Percentiles rank a stretch among this genome's conserved stretches.
phyloP scores from a whole-genome alignment of 495 filamentous ascomycete species.

The Geoglossum glabrum region DNA sequence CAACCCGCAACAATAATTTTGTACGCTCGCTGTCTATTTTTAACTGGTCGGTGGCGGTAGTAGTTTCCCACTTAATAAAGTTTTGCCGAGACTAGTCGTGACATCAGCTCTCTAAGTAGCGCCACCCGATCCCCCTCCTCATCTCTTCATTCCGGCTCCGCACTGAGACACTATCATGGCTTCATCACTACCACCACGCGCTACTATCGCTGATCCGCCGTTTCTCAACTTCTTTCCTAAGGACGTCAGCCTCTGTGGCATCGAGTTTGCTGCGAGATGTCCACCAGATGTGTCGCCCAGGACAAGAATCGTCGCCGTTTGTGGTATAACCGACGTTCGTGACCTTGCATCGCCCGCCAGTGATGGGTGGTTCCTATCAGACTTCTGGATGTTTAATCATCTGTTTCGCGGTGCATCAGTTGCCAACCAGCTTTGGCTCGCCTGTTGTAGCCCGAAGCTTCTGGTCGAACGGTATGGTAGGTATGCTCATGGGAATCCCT shows the following conservation, averaged over 20 bases:
- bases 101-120: too few species aligned
- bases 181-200: not conserved
- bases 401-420: slow-evolving; percentile 9
- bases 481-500: slow-evolving; percentile 13
- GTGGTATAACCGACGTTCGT: slow-evolving; percentile 8
- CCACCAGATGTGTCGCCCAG: slow-evolving; percentile 5
- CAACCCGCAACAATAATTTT: too few species aligned
- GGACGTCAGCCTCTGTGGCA: not conserved
- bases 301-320: slow-evolving; percentile 13
- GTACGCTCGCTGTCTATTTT: too few species aligned
- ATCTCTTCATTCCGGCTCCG: too few species aligned
- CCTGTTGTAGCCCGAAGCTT: slow-evolving; percentile 8
- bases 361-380: slow-evolving; percentile 14
- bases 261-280: not conserved
- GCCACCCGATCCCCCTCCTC: too few species aligned
- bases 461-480: slow-evolving; percentile 9
- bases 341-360: slow-evolving; percentile 5
- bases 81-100: too few species aligned
- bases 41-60: too few species aligned
- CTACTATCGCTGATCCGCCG: not conserved
- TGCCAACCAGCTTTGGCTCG: slow-evolving; percentile 12
- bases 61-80: too few species aligned
- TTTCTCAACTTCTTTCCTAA: not conserved
- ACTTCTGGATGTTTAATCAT: slow-evolving; percentile 16
- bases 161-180: too few species aligned